Evolutionary conservation across 345 rosid genomes (phyloP).

Genomic region (Eucalyptus cloeziana): DNA sequence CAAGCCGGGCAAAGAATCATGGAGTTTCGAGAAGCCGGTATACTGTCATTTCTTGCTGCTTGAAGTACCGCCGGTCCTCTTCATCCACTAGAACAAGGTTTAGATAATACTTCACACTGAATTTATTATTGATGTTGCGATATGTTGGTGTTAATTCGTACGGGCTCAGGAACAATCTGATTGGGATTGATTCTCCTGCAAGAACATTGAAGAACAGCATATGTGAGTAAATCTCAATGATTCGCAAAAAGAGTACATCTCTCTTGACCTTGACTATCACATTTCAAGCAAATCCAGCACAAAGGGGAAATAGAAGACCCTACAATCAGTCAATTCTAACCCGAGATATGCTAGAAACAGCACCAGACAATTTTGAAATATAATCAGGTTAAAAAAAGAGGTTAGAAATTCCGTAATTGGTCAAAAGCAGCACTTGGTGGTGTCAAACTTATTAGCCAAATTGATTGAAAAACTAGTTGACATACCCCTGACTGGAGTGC

Average conservation of each 20-base stretch:
- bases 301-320: not conserved
- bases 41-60: slow-evolving; percentile 55
- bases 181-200: slow-evolving; percentile 53
- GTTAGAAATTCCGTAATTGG: not conserved
- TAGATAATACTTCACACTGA: slow-evolving; percentile 53
- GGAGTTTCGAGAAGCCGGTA: slow-evolving; percentile 33
- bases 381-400: not conserved
- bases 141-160: slow-evolving; percentile 52
- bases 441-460: not conserved
- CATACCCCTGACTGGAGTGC: slow-evolving; percentile 55
- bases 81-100: slow-evolving; percentile 56
- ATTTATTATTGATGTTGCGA: slow-evolving; percentile 52
- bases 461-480: not conserved
- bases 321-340: not conserved
- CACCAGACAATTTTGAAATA: not conserved
- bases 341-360: not conserved
- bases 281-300: not conserved
- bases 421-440: not conserved
- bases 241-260: not conserved
- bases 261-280: not conserved
- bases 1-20: not conserved
- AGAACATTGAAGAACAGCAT: not conserved
- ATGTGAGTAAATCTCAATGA: not conserved
- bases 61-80: slow-evolving; percentile 56
- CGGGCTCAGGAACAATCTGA: slow-evolving; percentile 46